phyloP scores from a whole-genome alignment of 2,329 filamentous ascomycete genomes.

The Tolypocladium tundrense region DNA sequence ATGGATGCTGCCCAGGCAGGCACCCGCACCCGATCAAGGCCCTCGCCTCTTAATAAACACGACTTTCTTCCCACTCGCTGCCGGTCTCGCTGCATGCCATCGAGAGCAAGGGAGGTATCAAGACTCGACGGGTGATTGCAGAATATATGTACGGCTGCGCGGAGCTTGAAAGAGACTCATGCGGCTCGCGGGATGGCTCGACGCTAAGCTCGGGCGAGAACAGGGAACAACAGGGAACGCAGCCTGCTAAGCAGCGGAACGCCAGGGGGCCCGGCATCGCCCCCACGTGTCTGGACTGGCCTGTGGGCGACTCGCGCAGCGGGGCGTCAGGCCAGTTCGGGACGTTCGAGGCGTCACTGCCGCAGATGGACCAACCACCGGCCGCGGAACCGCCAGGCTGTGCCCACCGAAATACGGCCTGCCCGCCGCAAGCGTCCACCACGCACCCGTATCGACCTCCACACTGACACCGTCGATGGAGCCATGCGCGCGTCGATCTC shows the following conservation, averaged over 20 bases:
- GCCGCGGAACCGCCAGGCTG: neutral
- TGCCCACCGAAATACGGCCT: neutral
- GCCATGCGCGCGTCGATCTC: neutral
- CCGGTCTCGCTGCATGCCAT: too few relatives aligned
- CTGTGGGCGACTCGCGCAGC: neutral
- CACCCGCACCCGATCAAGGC: neutral
- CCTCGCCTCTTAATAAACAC: neutral
- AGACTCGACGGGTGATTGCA: neutral
- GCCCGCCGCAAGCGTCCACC: neutral
- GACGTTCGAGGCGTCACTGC: neutral
- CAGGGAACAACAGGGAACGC: neutral
- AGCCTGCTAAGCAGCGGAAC: neutral
- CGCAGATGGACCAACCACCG: neutral
- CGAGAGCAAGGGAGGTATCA: too few relatives aligned
- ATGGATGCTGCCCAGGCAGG: neutral
- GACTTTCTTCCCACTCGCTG: too few relatives aligned
- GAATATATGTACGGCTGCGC: neutral
- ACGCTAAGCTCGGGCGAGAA: neutral
- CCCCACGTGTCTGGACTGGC: neutral
- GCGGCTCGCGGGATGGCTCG: neutral
- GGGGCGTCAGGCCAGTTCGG: neutral
- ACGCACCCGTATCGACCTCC: neutral
- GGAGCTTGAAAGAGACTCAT: too few relatives aligned
- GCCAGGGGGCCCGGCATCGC: neutral
- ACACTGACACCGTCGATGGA: neutral